Percentiles rank a stretch among this genome's conserved stretches.
These are phyloP conservation scores for Pouteria campechiana DNA, from an alignment of 179 eudicot genomes.

Conservation along the genomic window DNA sequence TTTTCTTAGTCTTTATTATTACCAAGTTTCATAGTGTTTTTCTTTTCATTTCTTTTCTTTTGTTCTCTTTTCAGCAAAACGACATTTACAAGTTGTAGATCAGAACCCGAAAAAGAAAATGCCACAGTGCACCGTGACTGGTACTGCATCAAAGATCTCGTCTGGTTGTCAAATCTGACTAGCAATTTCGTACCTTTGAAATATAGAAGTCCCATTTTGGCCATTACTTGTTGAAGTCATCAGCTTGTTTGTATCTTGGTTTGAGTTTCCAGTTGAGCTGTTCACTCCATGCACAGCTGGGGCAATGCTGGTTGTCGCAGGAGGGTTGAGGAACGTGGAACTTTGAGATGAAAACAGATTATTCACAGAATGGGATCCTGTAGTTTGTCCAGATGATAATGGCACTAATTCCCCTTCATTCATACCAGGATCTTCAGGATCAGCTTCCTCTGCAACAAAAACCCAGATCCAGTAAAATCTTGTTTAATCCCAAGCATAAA, in stretches of 20 bases:
- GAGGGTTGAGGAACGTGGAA: slow-evolving; percentile 22
- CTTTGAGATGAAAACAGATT: slow-evolving; percentile 18
- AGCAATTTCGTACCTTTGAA: slow-evolving; percentile 75
- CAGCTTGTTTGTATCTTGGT: slow-evolving; percentile 19
- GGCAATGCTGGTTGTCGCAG: slow-evolving; percentile 19
- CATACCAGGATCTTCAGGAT: slow-evolving; percentile 8
- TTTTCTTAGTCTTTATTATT: no score
- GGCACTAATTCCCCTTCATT: slow-evolving; percentile 40
- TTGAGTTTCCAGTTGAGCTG: slow-evolving; percentile 16
- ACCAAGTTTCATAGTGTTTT: no score
- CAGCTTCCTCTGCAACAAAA: slow-evolving; percentile 19
- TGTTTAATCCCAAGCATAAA: no score
- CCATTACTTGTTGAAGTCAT: slow-evolving; percentile 30
- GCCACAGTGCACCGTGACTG: no score
- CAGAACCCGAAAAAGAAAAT: no score
- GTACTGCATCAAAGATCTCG: no score
- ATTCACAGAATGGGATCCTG: slow-evolving; percentile 14
- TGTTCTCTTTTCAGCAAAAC: no score
- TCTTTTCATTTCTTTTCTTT: no score
- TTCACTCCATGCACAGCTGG: slow-evolving; percentile 28
- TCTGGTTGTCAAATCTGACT: no score
- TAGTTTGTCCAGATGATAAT: slow-evolving; percentile 29
- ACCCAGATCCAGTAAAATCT: neutral
- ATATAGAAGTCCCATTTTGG: slow-evolving; percentile 50
- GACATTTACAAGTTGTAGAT: no score